phyloP scores from a whole-genome alignment of 805 yeast species.

The Candida dajiaensis region DNA sequence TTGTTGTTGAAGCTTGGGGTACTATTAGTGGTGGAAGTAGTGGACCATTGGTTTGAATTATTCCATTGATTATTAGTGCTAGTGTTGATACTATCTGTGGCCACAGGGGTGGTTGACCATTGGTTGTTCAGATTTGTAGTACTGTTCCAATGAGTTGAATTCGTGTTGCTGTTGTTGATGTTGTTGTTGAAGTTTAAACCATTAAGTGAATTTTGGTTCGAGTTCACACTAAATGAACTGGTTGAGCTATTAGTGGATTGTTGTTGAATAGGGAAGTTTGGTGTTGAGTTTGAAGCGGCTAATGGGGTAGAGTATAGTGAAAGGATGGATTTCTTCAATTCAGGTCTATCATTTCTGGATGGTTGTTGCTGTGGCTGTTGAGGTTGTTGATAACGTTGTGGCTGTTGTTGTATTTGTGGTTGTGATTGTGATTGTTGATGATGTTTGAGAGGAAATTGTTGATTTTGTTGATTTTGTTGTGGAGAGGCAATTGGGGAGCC shows the following conservation, averaged over 20 bases:
- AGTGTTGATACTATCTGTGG: not conserved
- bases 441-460: constrained; percentile 1
- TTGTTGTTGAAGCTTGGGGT: constrained; percentile 3
- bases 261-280: constrained; percentile 14
- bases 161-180: constrained; percentile 1
- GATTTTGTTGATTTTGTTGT: constrained; percentile 1
- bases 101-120: not conserved
- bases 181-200: constrained; percentile 10
- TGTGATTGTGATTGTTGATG: constrained; percentile 5
- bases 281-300: constrained; percentile 17
- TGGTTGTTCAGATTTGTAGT: constrained; percentile 5
- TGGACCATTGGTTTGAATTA: constrained; percentile 17
- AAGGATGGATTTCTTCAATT: constrained; percentile 84
- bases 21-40: constrained; percentile 8
- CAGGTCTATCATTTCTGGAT: constrained; percentile 48
- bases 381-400: constrained; percentile 10
- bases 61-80: constrained; percentile 33
- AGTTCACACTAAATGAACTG: not conserved
- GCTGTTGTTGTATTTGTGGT: constrained; percentile 5
- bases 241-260: constrained; percentile 9
- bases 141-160: constrained; percentile 8
- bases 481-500: constrained; percentile 23
- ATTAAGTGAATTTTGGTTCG: constrained; percentile 8
- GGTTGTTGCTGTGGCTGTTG: constrained; percentile 5
- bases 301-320: constrained; percentile 72